phyloP scores from a whole-genome alignment of 2,329 filamentous ascomycete species.

The Cordyceps sp. region DNA sequence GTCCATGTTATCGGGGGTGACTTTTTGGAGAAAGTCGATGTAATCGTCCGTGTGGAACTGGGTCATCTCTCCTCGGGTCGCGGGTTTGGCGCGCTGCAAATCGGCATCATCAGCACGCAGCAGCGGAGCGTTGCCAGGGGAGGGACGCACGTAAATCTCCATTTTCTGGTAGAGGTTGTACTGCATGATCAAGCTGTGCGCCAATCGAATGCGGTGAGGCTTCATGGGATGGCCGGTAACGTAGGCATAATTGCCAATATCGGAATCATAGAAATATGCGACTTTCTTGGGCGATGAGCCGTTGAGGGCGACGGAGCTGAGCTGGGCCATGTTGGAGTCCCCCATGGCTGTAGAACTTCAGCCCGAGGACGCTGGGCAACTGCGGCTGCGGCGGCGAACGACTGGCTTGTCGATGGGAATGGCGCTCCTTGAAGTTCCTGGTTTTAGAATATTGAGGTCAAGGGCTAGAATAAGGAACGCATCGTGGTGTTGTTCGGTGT shows the following conservation, averaged over 20 bases:
- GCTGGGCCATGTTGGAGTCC: constrained; percentile 18
- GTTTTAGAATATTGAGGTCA: no score
- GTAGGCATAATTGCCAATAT: constrained; percentile 97
- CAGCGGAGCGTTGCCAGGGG: background rate
- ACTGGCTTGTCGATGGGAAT: no score
- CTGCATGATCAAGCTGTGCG: constrained; percentile 89
- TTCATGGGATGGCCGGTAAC: constrained; percentile 98
- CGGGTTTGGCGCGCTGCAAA: constrained; percentile 61
- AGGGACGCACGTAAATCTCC: constrained; percentile 70
- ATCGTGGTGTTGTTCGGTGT: no score
- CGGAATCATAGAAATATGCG: constrained; percentile 96
- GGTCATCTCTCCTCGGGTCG: constrained; percentile 75
- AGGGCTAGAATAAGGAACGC: no score
- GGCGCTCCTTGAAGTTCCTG: no score
- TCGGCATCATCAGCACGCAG: background rate
- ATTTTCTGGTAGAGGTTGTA: constrained; percentile 94
- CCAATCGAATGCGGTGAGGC: constrained; percentile 84
- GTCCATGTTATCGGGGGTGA: constrained; percentile 98
- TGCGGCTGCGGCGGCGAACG: background rate
- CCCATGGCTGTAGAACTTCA: constrained; percentile 15
- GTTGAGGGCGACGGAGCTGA: constrained; percentile 29
- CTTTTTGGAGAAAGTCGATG: constrained; percentile 84
- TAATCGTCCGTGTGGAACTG: constrained; percentile 94
- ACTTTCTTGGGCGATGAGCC: constrained; percentile 54
- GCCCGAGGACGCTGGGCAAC: no score